Evolutionary conservation across 768 basidiomycete genomes (phyloP).

Genomic region (Phylloporus arenicola): DNA sequence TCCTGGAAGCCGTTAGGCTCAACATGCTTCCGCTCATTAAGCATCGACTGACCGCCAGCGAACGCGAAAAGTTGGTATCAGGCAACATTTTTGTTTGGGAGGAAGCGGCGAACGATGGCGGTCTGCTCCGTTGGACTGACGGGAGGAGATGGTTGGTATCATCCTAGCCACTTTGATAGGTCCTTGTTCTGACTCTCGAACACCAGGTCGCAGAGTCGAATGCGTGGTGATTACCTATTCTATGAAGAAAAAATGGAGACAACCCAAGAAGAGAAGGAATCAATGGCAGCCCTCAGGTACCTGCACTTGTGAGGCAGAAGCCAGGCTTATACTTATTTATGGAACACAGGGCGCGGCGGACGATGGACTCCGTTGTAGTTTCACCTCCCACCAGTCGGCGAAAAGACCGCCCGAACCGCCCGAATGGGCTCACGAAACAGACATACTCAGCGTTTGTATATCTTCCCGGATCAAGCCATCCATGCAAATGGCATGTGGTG

Average conservation of each 20-base stretch:
- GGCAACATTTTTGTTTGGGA: slow-evolving; percentile 86
- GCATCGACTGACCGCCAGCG: slow-evolving; percentile 61
- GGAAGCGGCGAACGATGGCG: slow-evolving; percentile 71
- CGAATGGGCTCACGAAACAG: slow-evolving; percentile 80
- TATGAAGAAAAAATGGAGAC: slow-evolving; percentile 82
- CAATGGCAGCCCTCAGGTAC: slow-evolving; percentile 73
- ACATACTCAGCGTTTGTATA: slow-evolving; percentile 76
- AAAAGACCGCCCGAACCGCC: slow-evolving; percentile 73
- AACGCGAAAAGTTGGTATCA: slow-evolving; percentile 62
- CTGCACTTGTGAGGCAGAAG: slow-evolving; percentile 10
- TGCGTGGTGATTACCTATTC: slow-evolving; percentile 78
- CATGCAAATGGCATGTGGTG: slow-evolving; percentile 78
- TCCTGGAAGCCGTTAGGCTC: slow-evolving; percentile 71
- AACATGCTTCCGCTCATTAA: slow-evolving; percentile 66
- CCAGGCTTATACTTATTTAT: slow-evolving; percentile 5
- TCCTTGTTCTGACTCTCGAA: slow-evolving; percentile 2
- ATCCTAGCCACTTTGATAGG: neutral
- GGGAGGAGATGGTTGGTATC: slow-evolving; percentile 62
- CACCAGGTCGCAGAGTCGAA: slow-evolving; percentile 75
- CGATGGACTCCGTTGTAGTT: slow-evolving; percentile 54
- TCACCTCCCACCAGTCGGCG: slow-evolving; percentile 59
- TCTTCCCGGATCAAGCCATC: slow-evolving; percentile 50
- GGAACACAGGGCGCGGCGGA: slow-evolving; percentile 45
- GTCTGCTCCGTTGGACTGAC: slow-evolving; percentile 71
- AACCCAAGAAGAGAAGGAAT: slow-evolving; percentile 72